Evolutionary conservation across 306 rosid genomes (phyloP).

Genomic region (Alnus rubra): DNA sequence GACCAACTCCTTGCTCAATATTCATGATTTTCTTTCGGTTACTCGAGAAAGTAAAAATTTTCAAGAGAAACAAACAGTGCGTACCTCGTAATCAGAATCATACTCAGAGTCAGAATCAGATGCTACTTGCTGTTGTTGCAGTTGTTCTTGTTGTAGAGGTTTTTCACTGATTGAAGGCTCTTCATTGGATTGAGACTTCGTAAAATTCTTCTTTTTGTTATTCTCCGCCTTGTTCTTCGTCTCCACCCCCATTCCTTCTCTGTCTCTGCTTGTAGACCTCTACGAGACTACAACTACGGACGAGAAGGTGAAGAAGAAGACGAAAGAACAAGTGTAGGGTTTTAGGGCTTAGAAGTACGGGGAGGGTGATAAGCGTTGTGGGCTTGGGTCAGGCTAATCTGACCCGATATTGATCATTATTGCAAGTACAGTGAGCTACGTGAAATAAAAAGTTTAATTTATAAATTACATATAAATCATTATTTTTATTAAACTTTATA

Average conservation of each 20-base stretch:
- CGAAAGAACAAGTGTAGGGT: background rate
- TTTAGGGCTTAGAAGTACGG: background rate
- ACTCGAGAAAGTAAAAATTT: background rate
- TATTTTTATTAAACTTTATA: too few relatives aligned
- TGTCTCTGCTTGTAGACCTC: background rate
- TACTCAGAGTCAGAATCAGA: conserved; percentile 43
- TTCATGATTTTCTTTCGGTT: background rate
- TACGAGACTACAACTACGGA: background rate
- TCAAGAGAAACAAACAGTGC: background rate
- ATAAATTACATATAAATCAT: too few relatives aligned
- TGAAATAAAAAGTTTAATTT: too few relatives aligned
- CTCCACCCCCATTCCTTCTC: background rate
- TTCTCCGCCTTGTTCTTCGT: background rate
- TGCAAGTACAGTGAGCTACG: too few relatives aligned
- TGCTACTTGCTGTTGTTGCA: background rate
- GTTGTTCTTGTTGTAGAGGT: background rate
- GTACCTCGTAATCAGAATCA: conserved; percentile 31
- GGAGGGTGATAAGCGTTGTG: background rate
- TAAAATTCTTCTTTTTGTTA: conserved; percentile 15
- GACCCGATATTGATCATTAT: background rate
- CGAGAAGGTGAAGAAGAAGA: background rate
- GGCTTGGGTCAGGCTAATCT: background rate
- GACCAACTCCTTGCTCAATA: background rate
- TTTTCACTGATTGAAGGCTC: conserved; percentile 14
- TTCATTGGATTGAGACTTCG: background rate